phyloP scores from a whole-genome alignment of 1,284 basidiomycete genomes.

The Peniophora sp. region DNA sequence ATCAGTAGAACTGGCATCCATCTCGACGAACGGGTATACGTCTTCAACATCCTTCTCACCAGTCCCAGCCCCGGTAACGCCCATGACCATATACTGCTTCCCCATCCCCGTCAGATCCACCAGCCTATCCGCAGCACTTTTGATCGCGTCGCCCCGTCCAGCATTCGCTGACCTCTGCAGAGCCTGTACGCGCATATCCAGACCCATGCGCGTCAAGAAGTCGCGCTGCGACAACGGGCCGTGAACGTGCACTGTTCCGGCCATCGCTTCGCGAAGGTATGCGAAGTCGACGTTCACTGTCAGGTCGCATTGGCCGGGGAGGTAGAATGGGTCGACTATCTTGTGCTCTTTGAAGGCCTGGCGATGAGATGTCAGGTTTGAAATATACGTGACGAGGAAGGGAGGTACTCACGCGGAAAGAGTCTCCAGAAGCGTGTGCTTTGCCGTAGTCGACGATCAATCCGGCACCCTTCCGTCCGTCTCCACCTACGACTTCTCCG shows the following conservation, averaged over 20 bases:
- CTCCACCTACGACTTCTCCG: conserved; percentile 48
- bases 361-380: not conserved
- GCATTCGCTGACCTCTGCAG: conserved; percentile 39
- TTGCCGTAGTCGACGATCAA: conserved; percentile 91
- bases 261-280: conserved; percentile 75
- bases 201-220: conserved; percentile 54
- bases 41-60: conserved; percentile 11
- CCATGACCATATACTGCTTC: conserved; percentile 54
- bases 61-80: conserved; percentile 27
- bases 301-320: conserved; percentile 85
- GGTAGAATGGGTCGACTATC: conserved; percentile 79
- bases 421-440: conserved; percentile 62
- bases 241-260: conserved; percentile 42
- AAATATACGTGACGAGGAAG: not conserved
- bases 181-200: conserved; percentile 42
- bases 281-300: conserved; percentile 96
- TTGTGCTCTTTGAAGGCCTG: conserved; percentile 88
- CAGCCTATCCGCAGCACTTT: conserved; percentile 43
- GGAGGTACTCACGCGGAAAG: conserved; percentile 62
- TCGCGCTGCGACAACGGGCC: conserved; percentile 52
- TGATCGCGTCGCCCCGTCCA: conserved; percentile 35
- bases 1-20: conserved; percentile 1
- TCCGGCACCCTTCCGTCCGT: conserved; percentile 48
- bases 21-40: conserved; percentile 23
- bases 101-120: conserved; percentile 62